phyloP scores from a whole-genome alignment of 768 basidiomycete species.

The Psilocybe sp. region DNA sequence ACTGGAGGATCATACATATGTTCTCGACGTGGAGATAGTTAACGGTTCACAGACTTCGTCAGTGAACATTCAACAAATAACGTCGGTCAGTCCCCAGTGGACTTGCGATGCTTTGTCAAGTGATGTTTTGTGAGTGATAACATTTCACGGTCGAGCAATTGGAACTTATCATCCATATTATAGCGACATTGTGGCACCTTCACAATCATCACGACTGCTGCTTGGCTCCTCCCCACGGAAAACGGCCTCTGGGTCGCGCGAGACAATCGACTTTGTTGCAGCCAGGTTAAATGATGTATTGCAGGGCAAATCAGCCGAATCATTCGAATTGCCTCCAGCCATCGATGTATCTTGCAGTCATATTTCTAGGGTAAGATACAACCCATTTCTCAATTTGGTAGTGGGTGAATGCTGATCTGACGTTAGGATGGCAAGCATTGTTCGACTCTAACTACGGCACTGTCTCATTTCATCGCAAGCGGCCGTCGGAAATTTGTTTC shows the following conservation, averaged over 20 bases:
- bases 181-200: conserved; percentile 43
- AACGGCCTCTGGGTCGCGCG: conserved; percentile 32
- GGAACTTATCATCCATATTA: not conserved
- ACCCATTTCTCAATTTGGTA: not conserved
- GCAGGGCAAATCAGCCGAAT: conserved; percentile 38
- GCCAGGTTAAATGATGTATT: conserved; percentile 50
- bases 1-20: conserved; percentile 46
- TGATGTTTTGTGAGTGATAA: conserved; percentile 39
- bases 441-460: conserved; percentile 23
- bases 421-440: conserved; percentile 3
- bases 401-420: not conserved
- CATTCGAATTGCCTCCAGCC: conserved; percentile 43
- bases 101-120: conserved; percentile 39
- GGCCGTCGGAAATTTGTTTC: conserved; percentile 41
- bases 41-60: conserved; percentile 42
- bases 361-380: conserved; percentile 36
- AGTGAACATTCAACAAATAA: conserved; percentile 55
- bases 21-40: conserved; percentile 52
- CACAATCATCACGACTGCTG: conserved; percentile 44
- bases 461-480: conserved; percentile 44
- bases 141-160: conserved; percentile 7
- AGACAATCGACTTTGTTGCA: conserved; percentile 49
- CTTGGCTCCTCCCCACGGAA: conserved; percentile 40
- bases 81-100: conserved; percentile 72
- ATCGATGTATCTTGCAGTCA: conserved; percentile 52